Conservation (phyloP, 495 filamentous ascomycete genomes). For the Penicillium bialowiezense region DNA sequence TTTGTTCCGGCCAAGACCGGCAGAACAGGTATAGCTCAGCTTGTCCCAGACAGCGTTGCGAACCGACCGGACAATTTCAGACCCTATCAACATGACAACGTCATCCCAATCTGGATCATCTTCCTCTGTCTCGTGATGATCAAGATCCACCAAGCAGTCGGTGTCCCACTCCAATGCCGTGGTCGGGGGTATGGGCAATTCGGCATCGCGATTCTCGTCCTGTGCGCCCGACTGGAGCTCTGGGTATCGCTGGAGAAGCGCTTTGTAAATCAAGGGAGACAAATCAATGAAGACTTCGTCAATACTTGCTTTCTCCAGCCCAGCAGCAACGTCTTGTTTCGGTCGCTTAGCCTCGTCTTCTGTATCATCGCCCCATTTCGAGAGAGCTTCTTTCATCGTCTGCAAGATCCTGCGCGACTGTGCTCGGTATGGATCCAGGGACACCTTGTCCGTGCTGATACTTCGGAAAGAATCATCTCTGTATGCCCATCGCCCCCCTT, state of each 20-base stretch:
- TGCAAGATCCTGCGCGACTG: slow-evolving; percentile 80
- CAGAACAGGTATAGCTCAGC: slow-evolving; percentile 87
- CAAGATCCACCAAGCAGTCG: slow-evolving; percentile 72
- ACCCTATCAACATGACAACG: slow-evolving; percentile 77
- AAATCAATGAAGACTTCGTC: slow-evolving; percentile 92
- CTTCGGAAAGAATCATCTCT: slow-evolving; percentile 69
- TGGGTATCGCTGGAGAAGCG: slow-evolving; percentile 75
- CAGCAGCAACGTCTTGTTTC: slow-evolving; percentile 48
- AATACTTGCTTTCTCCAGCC: slow-evolving; percentile 87
- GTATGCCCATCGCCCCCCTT: slow-evolving; percentile 83
- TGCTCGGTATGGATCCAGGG: slow-evolving; percentile 85
- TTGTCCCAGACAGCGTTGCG: slow-evolving; percentile 61
- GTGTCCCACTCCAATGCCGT: slow-evolving; percentile 78
- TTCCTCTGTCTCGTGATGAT: slow-evolving; percentile 67
- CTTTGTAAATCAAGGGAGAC: slow-evolving; percentile 72
- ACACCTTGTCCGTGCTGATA: slow-evolving; percentile 88
- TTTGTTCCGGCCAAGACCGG: slow-evolving; percentile 85
- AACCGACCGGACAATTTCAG: slow-evolving; percentile 81
- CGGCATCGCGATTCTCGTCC: slow-evolving; percentile 68
- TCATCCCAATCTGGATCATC: slow-evolving; percentile 96
- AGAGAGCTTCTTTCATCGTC: slow-evolving; percentile 72
- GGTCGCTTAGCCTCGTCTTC: slow-evolving; percentile 37
- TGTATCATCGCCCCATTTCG: slow-evolving; percentile 23
- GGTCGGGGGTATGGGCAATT: slow-evolving; percentile 69
- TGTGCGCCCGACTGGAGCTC: slow-evolving; percentile 62